These are phyloP conservation scores for Furcasterigmium sp. DNA, from an alignment of 2,329 filamentous ascomycete genomes.

Conservation along the genomic window DNA sequence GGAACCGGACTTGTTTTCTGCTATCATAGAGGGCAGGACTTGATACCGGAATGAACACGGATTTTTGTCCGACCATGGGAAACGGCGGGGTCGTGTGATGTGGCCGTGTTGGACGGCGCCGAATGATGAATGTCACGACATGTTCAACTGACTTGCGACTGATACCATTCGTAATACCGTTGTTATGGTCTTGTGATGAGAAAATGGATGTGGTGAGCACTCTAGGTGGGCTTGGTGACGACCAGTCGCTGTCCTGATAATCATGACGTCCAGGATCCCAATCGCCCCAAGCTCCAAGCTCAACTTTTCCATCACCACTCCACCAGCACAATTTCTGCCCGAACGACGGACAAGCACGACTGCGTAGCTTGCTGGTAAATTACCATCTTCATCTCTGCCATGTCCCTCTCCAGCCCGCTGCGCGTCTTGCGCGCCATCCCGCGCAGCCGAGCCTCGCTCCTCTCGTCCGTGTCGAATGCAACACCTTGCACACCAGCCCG, in stretches of 20 bases:
- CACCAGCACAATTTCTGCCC: not conserved
- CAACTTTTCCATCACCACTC: not conserved
- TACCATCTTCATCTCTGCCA: not conserved
- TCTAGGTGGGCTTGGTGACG: no score
- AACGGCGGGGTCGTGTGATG: no score
- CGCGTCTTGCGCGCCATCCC: conserved; percentile 3
- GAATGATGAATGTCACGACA: not conserved
- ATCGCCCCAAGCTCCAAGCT: not conserved
- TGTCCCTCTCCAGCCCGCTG: not conserved
- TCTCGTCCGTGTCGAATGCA: not conserved
- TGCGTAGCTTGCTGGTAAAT: no score
- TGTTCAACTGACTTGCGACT: not conserved
- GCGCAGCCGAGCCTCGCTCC: not conserved
- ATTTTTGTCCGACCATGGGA: conserved; percentile 3
- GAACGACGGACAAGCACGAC: not conserved
- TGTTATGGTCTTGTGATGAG: not conserved
- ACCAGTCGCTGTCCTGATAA: not conserved
- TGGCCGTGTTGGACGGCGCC: not conserved
- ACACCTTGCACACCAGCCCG: not conserved
- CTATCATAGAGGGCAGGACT: conserved; percentile 29
- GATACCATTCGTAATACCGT: no score
- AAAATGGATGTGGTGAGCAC: not conserved
- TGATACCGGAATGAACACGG: conserved; percentile 15
- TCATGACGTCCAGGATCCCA: conserved; percentile 2
- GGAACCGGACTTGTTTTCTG: conserved; percentile 36